A percentile compares a stretch with the other conserved stretches of the same genome.
Evolutionary conservation across 306 rosid species (phyloP).

Genomic region (Vigna trinervia): DNA sequence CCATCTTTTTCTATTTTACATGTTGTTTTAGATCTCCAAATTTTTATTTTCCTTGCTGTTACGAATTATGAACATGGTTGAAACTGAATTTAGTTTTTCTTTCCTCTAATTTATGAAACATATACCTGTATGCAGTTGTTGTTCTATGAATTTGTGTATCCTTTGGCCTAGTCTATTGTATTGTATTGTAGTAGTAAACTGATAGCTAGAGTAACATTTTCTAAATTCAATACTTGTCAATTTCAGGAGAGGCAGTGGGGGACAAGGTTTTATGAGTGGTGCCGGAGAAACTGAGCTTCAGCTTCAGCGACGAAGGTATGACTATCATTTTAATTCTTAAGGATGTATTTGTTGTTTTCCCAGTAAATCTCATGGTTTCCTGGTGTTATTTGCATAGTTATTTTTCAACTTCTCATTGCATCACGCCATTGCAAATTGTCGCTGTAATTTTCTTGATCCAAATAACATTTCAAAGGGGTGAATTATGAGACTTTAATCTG

Average conservation of each 20-base stretch:
- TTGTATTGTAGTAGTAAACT: background rate
- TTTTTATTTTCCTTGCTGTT: constrained; percentile 25
- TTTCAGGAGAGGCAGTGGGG: constrained; percentile 95
- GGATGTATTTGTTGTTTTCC: constrained; percentile 33
- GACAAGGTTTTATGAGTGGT: constrained; percentile 93
- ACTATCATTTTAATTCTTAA: constrained; percentile 19
- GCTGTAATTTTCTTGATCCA: background rate
- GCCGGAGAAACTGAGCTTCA: constrained; percentile 99
- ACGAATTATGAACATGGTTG: background rate
- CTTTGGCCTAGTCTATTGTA: constrained; percentile 32
- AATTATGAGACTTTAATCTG: constrained; percentile 6
- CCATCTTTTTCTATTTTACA: constrained; percentile 2
- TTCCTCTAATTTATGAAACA: background rate
- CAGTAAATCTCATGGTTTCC: constrained; percentile 25
- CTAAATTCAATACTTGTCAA: constrained; percentile 33
- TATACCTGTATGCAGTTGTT: background rate
- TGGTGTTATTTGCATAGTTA: constrained; percentile 23
- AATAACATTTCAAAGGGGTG: constrained; percentile 28
- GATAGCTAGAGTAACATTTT: constrained; percentile 25
- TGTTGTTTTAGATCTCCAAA: background rate
- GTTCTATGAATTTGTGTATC: background rate
- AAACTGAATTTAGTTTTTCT: constrained; percentile 14
- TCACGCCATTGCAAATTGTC: constrained; percentile 19
- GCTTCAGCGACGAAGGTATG: constrained; percentile 91
- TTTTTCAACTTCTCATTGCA: constrained; percentile 17